A percentile compares a stretch with the other conserved stretches of the same genome.
phyloP scores from a whole-genome alignment of 176 grass and related monocot genomes.

The Tuctoria greenei region DNA sequence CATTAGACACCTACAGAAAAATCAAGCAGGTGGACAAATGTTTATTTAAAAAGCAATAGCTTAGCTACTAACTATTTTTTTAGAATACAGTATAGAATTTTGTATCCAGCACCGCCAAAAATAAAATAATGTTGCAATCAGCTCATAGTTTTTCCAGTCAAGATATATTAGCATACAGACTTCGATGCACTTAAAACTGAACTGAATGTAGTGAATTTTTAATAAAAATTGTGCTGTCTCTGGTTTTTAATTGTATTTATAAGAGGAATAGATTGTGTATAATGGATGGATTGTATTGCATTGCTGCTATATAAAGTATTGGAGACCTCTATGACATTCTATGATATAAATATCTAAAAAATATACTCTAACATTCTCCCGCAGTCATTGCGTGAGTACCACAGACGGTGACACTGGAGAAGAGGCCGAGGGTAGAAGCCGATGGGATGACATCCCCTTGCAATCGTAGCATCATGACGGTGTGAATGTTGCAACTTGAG shows the following conservation, averaged over 20 bases:
- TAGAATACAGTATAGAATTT: background rate
- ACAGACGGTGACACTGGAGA: too few species aligned
- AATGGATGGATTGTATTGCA: too few species aligned
- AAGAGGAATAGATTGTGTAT: too few species aligned
- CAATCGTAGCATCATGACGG: too few species aligned
- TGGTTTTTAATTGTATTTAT: background rate
- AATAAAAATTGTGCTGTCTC: background rate
- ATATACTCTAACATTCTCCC: too few species aligned
- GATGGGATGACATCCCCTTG: too few species aligned
- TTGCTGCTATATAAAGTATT: too few species aligned
- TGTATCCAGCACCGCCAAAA: background rate
- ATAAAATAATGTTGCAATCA: background rate
- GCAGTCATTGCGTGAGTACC: too few species aligned
- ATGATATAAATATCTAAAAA: too few species aligned
- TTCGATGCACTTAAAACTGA: slow-evolving; percentile 8
- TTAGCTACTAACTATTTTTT: background rate
- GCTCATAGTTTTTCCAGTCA: background rate
- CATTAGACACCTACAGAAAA: slow-evolving; percentile 8
- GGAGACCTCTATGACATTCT: too few species aligned
- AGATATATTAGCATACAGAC: background rate
- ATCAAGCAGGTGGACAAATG: background rate
- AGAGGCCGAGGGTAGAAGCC: too few species aligned
- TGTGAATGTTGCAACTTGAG: too few species aligned
- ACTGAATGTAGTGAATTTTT: background rate
- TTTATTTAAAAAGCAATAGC: background rate